phyloP scores from a whole-genome alignment of 1,284 basidiomycete genomes.

The Blastosporella zonata region DNA sequence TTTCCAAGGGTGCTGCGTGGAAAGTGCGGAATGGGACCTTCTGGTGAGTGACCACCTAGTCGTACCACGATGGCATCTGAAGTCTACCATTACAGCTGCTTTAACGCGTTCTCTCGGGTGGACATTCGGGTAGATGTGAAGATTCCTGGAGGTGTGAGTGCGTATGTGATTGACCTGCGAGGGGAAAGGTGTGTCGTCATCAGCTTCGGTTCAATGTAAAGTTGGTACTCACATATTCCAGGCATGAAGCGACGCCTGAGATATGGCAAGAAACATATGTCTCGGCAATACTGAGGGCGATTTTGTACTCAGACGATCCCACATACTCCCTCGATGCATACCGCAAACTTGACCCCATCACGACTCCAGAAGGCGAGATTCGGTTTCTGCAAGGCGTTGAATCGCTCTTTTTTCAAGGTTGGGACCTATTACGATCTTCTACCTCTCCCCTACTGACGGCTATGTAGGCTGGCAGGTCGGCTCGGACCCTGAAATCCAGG shows the following conservation, averaged over 20 bases:
- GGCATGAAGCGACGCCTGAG: slow-evolving; percentile 88
- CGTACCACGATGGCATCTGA: neutral
- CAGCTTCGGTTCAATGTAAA: neutral
- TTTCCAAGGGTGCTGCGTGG: slow-evolving; percentile 84
- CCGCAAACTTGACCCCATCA: slow-evolving; percentile 94
- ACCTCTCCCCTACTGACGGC: neutral
- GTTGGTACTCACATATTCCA: slow-evolving; percentile 27
- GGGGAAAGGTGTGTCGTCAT: slow-evolving; percentile 80
- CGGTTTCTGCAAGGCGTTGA: slow-evolving; percentile 92
- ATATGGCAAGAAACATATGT: slow-evolving; percentile 98
- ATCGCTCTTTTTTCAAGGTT: slow-evolving; percentile 87
- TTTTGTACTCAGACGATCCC: slow-evolving; percentile 94
- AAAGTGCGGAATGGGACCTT: slow-evolving; percentile 94
- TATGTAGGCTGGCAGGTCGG: slow-evolving; percentile 94
- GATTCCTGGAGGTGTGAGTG: slow-evolving; percentile 95
- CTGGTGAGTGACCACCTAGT: slow-evolving; percentile 56
- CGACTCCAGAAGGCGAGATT: slow-evolving; percentile 83
- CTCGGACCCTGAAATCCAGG: slow-evolving; percentile 97
- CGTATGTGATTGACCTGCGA: slow-evolving; percentile 91
- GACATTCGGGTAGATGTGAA: slow-evolving; percentile 98
- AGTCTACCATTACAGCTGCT: slow-evolving; percentile 62
- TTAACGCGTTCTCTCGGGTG: slow-evolving; percentile 97
- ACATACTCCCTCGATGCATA: slow-evolving; percentile 92
- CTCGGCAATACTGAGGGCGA: slow-evolving; percentile 87
- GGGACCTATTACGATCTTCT: neutral